A percentile compares a stretch with the other conserved stretches of the same genome.
Conservation (phyloP, 306 rosid species). For the Lotus japonicus region DNA sequence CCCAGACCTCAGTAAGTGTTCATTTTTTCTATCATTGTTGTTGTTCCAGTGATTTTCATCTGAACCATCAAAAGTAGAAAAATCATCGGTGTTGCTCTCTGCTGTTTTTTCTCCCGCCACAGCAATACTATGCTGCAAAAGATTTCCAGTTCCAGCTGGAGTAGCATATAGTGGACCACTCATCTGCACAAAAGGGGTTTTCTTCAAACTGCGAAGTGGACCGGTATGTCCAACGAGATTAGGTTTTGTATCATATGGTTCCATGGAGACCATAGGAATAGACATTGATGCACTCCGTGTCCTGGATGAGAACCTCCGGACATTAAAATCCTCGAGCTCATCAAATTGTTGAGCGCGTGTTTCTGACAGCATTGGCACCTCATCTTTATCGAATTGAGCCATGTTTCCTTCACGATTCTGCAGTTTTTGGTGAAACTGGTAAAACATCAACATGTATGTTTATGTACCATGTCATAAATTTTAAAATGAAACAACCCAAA, state of each 20-base stretch:
- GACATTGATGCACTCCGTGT: conserved; percentile 62
- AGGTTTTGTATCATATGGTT: conserved; percentile 35
- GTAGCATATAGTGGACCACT: conserved; percentile 53
- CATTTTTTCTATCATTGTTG: conserved; percentile 38
- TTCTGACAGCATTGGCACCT: conserved; percentile 54
- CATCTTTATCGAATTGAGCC: conserved; percentile 56
- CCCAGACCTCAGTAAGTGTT: conserved; percentile 78
- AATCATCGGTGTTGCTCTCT: conserved; percentile 26
- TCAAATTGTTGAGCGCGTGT: conserved; percentile 23
- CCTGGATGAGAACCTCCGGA: conserved; percentile 31
- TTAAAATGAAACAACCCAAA: not conserved
- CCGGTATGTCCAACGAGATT: conserved; percentile 69
- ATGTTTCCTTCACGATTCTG: conserved; percentile 33
- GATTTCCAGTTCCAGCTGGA: conserved; percentile 27
- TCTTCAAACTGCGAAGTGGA: conserved; percentile 52
- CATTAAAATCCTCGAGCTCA: conserved; percentile 26
- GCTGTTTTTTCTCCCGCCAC: conserved; percentile 23
- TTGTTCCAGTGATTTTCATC: conserved; percentile 36
- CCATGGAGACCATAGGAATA: conserved; percentile 44
- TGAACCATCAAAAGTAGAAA: conserved; percentile 24
- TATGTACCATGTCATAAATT: not conserved
- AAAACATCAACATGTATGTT: not conserved
- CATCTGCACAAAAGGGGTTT: conserved; percentile 49
- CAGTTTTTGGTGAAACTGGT: not conserved
- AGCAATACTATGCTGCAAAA: conserved; percentile 16